Conservation (phyloP, 495 filamentous ascomycete genomes). For the Daldinia grandis region DNA sequence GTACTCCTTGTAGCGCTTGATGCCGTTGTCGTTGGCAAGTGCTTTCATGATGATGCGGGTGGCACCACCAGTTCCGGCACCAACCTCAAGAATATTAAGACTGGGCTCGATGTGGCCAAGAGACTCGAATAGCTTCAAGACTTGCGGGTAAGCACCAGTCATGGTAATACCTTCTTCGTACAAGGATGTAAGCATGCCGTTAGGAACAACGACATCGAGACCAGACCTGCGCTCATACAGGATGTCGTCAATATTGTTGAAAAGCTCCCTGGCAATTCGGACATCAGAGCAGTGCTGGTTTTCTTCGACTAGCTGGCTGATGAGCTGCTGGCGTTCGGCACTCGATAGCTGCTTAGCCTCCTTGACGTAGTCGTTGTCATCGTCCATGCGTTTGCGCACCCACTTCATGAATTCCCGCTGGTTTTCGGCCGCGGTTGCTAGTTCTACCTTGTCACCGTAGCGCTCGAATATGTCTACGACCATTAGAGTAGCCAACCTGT, state of each 20-base stretch:
- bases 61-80: conserved; percentile 60
- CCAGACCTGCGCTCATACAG: conserved; percentile 47
- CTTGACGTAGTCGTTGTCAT: not conserved
- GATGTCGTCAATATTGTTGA: conserved; percentile 48
- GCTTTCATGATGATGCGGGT: conserved; percentile 51
- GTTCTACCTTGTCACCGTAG: not conserved
- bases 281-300: conserved; percentile 1
- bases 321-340: not conserved
- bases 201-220: conserved; percentile 50
- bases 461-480: conserved; percentile 9
- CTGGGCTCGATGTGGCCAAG: conserved; percentile 47
- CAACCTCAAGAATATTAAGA: conserved; percentile 60
- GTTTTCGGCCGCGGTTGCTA: not conserved
- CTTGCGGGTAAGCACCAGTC: conserved; percentile 33
- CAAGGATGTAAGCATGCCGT: conserved; percentile 49
- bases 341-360: conserved; percentile 7
- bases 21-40: conserved; percentile 33
- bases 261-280: not conserved
- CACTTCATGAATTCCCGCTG: conserved; percentile 1
- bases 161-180: conserved; percentile 47
- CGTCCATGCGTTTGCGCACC: not conserved
- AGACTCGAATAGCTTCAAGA: conserved; percentile 33
- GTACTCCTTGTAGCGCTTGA: conserved; percentile 40
- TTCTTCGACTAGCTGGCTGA: conserved; percentile 1
- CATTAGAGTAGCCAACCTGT: conserved; percentile 1